These are phyloP conservation scores for Aspergillus ochraceus DNA, from an alignment of 2,329 filamentous ascomycete species.

Conservation along the genomic window DNA sequence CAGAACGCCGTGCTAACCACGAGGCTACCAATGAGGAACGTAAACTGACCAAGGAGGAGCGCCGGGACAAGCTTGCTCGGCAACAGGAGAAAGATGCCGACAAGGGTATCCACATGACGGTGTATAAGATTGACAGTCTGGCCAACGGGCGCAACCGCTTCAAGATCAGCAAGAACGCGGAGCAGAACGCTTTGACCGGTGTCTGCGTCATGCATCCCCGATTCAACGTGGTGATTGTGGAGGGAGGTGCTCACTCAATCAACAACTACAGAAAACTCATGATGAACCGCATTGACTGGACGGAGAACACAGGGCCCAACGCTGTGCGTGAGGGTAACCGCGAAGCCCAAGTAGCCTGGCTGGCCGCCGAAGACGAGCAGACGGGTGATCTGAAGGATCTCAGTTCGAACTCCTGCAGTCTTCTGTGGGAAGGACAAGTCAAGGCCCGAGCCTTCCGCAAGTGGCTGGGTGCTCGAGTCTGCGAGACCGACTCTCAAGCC, in stretches of 20 bases:
- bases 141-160: slow-evolving; percentile 91
- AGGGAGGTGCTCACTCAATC: slow-evolving; percentile 82
- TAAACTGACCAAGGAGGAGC: slow-evolving; percentile 84
- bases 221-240: slow-evolving; percentile 85
- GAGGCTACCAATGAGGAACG: slow-evolving; percentile 76
- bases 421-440: slow-evolving; percentile 90
- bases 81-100: slow-evolving; percentile 88
- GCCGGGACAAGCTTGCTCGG: slow-evolving; percentile 74
- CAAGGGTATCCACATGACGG: slow-evolving; percentile 80
- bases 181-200: slow-evolving; percentile 82
- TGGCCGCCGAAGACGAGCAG: slow-evolving; percentile 74
- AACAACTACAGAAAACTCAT: slow-evolving; percentile 88
- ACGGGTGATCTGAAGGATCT: slow-evolving; percentile 75
- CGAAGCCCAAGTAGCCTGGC: slow-evolving; percentile 67
- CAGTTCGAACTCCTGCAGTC: slow-evolving; percentile 73
- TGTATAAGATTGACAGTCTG: slow-evolving; percentile 87
- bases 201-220: slow-evolving; percentile 90
- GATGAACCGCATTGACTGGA: slow-evolving; percentile 92
- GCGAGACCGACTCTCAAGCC: slow-evolving; percentile 87
- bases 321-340: slow-evolving; percentile 57
- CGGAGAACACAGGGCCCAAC: slow-evolving; percentile 75
- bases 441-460: slow-evolving; percentile 79
- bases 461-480: slow-evolving; percentile 80
- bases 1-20: slow-evolving; percentile 78
- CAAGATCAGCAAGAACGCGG: slow-evolving; percentile 88